These are phyloP conservation scores for Kodamaea ohmeri DNA, from an alignment of 1,139 yeast genomes.

Conservation along the genomic window DNA sequence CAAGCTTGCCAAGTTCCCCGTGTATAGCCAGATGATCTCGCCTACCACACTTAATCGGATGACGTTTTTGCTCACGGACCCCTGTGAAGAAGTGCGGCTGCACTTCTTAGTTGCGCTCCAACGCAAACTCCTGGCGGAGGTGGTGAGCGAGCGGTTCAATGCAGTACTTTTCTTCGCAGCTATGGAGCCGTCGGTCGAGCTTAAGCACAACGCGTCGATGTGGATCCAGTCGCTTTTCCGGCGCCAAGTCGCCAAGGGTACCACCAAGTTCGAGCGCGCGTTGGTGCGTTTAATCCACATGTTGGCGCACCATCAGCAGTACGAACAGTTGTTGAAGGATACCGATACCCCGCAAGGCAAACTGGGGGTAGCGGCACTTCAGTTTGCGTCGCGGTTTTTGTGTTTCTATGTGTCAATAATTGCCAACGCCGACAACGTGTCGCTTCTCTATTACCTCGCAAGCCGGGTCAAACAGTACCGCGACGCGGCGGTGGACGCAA, in stretches of 20 bases:
- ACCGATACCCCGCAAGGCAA: no score
- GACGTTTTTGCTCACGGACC: constrained; percentile 66
- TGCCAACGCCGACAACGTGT: constrained; percentile 65
- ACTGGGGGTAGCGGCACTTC: no score
- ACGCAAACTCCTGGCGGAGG: constrained; percentile 48
- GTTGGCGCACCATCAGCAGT: constrained; percentile 74
- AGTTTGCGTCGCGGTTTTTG: constrained; percentile 56
- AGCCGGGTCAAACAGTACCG: constrained; percentile 78
- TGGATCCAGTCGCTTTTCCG: constrained; percentile 69
- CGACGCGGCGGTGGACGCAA: constrained; percentile 49
- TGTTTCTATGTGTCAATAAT: constrained; percentile 59
- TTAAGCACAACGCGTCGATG: constrained; percentile 54
- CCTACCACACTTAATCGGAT: constrained; percentile 53
- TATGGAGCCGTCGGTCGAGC: constrained; percentile 59
- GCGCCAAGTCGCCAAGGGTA: constrained; percentile 39
- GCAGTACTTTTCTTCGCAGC: constrained; percentile 73
- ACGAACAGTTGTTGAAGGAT: constrained; percentile 21
- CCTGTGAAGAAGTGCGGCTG: constrained; percentile 54
- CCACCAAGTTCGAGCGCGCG: constrained; percentile 57
- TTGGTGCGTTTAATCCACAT: constrained; percentile 68
- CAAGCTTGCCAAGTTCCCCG: constrained; percentile 59
- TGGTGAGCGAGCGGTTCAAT: constrained; percentile 62
- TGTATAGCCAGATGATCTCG: constrained; percentile 51
- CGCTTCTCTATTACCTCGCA: constrained; percentile 71
- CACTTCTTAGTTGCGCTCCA: constrained; percentile 53